Evolutionary conservation across 2,329 filamentous ascomycete species (phyloP), one percentile per base, ranked within the genome.

Genomic region (Aureobasidium sp.): DNA sequence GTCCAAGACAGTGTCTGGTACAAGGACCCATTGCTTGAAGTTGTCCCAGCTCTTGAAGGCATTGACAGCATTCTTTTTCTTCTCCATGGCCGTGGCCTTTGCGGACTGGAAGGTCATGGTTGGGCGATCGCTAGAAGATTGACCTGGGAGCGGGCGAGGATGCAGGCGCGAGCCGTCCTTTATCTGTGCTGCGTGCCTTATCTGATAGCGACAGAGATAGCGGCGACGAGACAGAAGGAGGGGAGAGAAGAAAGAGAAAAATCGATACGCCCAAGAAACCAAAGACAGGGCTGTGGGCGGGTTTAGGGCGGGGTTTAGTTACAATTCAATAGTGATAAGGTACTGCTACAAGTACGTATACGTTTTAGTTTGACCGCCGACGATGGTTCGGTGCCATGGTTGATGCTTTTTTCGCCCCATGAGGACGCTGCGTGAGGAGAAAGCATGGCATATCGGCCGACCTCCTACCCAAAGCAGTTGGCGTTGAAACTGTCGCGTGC

Each of bases 41-140:
- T 59, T 62, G 10, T 61, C 41, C 65, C 65, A 66, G 65, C 68
- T 69, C 15, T 63, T 59, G 50, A 69, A 68, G 15, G 67, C 68
- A 9, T 62, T 48, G 5, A 46, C 23, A 1, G 63, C 61, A 23
- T 67, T 64, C 20, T 50, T 44, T 39, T 50, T 61, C 63, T 66
- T 66, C 55, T 67, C 62, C 37, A 57, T 20, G 39, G 48, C 47
- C 17, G 36, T 26, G 15, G 47, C 53, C 55, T 60, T 60, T 63
- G 47, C 41, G 39, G 36, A 47, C 32, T 47, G 41, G 23, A 58
- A 32, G n/a, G 41, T 48, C 55, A 58, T 58, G 55, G 27, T 58
- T 48, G 46, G 55, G 27, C 23, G 42, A n/a, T 47, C 1, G 42
- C 20, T 47, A 13, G 6, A 37, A 39, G 8, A 34, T 5, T 12